Evolutionary conservation across 2,329 filamentous ascomycete genomes (phyloP).

Genomic region (Emergomyces africanus): DNA sequence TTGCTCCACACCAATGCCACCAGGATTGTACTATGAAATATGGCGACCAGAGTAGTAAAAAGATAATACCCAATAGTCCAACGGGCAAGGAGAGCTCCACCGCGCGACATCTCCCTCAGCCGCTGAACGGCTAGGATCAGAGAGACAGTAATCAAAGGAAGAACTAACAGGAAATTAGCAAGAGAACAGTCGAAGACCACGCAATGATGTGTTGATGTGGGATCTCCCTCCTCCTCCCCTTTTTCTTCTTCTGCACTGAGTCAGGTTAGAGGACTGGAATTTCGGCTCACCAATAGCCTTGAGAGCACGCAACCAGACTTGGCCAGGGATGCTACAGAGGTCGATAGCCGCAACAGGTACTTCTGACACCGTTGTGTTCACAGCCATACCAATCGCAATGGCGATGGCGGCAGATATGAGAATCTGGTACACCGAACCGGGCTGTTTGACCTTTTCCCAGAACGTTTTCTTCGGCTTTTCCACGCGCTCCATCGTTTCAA

Average conservation of each 20-base stretch:
- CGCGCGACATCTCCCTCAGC: conserved; percentile 35
- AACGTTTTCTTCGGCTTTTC: conserved; percentile 15
- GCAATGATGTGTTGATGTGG: not conserved
- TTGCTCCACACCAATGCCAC: conserved; percentile 37
- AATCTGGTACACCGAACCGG: conserved; percentile 39
- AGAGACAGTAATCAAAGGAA: conserved; percentile 40
- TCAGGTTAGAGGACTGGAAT: too few relatives aligned
- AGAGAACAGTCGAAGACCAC: not conserved
- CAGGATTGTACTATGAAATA: conserved; percentile 36
- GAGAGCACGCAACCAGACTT: conserved; percentile 39
- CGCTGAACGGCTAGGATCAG: conserved; percentile 41
- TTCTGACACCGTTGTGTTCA: conserved; percentile 31
- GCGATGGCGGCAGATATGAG: conserved; percentile 37
- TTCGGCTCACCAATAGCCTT: conserved; percentile 33
- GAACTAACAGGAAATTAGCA: conserved; percentile 23
- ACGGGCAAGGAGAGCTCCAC: conserved; percentile 33
- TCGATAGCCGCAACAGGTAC: conserved; percentile 32
- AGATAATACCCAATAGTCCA: conserved; percentile 42
- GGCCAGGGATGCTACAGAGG: conserved; percentile 37
- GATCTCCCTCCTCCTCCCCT: too few relatives aligned
- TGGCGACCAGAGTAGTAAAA: conserved; percentile 37
- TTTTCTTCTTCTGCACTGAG: too few relatives aligned
- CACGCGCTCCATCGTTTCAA: not conserved
- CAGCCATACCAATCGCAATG: conserved; percentile 37
- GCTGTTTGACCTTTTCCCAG: conserved; percentile 28